Evolutionary conservation across 2,329 filamentous ascomycete genomes (phyloP), one percentile per base, ranked within the genome.

Genomic region (Trichoderma sp.): DNA sequence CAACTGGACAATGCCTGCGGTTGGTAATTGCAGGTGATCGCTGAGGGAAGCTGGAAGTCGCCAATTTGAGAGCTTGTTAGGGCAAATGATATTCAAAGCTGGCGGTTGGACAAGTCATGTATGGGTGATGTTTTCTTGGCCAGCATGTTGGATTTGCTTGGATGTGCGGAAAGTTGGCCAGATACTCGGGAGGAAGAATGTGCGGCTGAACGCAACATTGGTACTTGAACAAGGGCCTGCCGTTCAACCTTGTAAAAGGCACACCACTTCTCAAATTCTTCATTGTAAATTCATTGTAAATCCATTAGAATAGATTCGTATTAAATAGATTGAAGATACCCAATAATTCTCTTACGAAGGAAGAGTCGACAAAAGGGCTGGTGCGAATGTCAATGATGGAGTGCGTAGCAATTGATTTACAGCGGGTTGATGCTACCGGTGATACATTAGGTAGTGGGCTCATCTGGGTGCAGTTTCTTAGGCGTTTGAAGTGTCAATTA

Each of bases 271-370:
- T 43, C 39, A 9, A 43, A n/a, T 43, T n/a, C 15, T 9, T 43
- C 39, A 43, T n/a, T 43, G 3, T 9, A 18, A n/a, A 28, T 28
- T 28, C 6, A 28, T 24, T 24, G 24, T 24, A 24, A 24, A 43
- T 18, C 6, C 15, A 18, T 8, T n/a, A 4, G 15, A n/a, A 8
- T 43, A 8, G 0, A 9, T 4, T n/a, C 18, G n/a, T 0, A 43
- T n/a, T 9, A 2, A 9, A 2, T 4, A 4, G 21, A 21, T 12
- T 51, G 4, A 21, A 12, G 4, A 51, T 12, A 1, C 9, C 0
- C 1, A 18, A 51, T 51, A 21, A n/a, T n/a, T 43, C 39, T n/a
- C 15, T 43, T 8, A 4, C 18, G 3, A 39, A 36, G 24, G 3
- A 39, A 39, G 6, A 43, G 39, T n/a, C 39, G 18, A 43, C 18